Percentiles rank a stretch among this genome's conserved stretches.
These are phyloP conservation scores for Ophiostoma tasmaniense DNA, from an alignment of 2,329 filamentous ascomycete species.

Conservation along the genomic window DNA sequence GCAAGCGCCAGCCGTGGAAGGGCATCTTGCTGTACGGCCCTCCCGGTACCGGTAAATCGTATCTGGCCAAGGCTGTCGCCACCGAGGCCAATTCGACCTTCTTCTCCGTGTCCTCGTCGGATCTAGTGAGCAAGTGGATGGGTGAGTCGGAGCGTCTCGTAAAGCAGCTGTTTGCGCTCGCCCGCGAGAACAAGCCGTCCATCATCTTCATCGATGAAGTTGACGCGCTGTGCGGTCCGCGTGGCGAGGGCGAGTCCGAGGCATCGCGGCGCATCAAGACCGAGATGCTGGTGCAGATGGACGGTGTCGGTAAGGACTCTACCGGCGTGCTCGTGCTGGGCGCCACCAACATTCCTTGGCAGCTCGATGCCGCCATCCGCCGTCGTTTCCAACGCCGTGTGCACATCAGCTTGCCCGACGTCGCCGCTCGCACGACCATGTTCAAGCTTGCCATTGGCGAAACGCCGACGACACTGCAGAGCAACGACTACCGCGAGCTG, in stretches of 20 bases:
- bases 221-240: constrained; percentile 87
- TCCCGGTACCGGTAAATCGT: constrained; percentile 95
- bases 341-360: constrained; percentile 98
- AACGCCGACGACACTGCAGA: constrained; percentile 76
- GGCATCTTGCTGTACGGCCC: constrained; percentile 94
- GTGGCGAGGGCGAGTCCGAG: constrained; percentile 92
- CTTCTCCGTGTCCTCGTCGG: constrained; percentile 95
- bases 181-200: constrained; percentile 92
- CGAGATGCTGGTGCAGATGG: constrained; percentile 97
- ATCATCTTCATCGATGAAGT: constrained; percentile 54
- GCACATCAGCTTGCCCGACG: constrained; percentile 86
- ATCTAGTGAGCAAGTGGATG: constrained; percentile 99
- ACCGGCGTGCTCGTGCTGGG: constrained; percentile 90
- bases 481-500: constrained; percentile 69
- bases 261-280: constrained; percentile 97
- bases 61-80: constrained; percentile 92
- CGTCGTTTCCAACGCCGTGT: constrained; percentile 93
- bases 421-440: constrained; percentile 82
- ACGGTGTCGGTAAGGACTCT: constrained; percentile 93
- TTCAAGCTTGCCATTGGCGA: constrained; percentile 91
- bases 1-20: constrained; percentile 96
- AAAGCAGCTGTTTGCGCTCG: constrained; percentile 95
- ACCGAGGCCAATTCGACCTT: constrained; percentile 99
- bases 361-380: constrained; percentile 90
- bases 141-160: constrained; percentile 98